A percentile compares a stretch with the other conserved stretches of the same genome.
These are phyloP conservation scores for Pseudogymnoascus sp. DNA, from an alignment of 2,329 filamentous ascomycete genomes.

Conservation along the genomic window DNA sequence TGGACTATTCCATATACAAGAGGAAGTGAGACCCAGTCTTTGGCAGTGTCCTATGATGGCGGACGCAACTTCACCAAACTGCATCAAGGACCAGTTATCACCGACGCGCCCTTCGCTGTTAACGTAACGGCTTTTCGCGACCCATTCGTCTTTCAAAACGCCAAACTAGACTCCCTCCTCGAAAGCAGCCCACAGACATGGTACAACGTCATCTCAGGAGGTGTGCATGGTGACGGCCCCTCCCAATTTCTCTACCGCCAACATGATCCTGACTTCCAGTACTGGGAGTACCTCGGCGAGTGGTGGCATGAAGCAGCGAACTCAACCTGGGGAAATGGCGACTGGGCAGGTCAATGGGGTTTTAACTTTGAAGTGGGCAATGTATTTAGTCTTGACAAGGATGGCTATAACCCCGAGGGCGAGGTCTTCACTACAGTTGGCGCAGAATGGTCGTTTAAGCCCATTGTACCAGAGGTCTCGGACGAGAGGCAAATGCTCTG, in stretches of 20 bases:
- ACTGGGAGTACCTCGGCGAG: slow-evolving; percentile 31
- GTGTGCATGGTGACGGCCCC: slow-evolving; percentile 32
- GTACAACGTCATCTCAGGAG: slow-evolving; percentile 34
- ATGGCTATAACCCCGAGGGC: slow-evolving; percentile 33
- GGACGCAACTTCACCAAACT: slow-evolving; percentile 32
- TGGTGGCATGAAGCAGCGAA: slow-evolving; percentile 36
- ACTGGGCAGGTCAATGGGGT: slow-evolving; percentile 32
- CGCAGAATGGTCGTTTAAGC: slow-evolving; percentile 35
- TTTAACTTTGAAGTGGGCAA: slow-evolving; percentile 41
- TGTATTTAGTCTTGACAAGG: slow-evolving; percentile 32
- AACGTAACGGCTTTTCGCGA: slow-evolving; percentile 38
- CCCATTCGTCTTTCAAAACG: slow-evolving; percentile 35
- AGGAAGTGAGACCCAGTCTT: slow-evolving; percentile 37
- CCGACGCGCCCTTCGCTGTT: slow-evolving; percentile 31
- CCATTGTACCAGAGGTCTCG: slow-evolving; percentile 32
- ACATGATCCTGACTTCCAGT: slow-evolving; percentile 30
- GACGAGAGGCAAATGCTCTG: slow-evolving; percentile 35
- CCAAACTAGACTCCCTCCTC: slow-evolving; percentile 30
- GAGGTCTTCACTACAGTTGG: slow-evolving; percentile 35
- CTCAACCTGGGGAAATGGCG: slow-evolving; percentile 29
- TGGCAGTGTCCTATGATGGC: slow-evolving; percentile 33
- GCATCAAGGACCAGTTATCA: slow-evolving; percentile 31
- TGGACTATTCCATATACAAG: slow-evolving; percentile 39
- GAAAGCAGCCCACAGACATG: slow-evolving; percentile 29
- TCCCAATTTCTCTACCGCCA: slow-evolving; percentile 35